Evolutionary conservation across 495 filamentous ascomycete genomes (phyloP).

Genomic region (Hypoxylon fuscum): DNA sequence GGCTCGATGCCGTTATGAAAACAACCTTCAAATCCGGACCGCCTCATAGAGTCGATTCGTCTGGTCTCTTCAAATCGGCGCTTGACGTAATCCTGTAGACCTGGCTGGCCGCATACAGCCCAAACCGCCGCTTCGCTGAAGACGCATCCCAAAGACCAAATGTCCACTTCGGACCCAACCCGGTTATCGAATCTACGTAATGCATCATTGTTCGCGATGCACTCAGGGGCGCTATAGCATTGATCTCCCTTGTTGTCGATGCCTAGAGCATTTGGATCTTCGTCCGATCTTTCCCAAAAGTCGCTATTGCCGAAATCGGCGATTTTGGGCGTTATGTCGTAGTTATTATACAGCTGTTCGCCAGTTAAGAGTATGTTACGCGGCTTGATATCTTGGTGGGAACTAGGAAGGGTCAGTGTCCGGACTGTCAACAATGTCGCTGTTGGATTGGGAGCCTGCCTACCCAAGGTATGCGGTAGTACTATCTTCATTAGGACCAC

Average conservation of each 20-base stretch:
- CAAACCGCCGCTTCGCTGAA: constrained; percentile 2
- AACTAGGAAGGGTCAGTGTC: background rate
- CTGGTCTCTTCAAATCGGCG: background rate
- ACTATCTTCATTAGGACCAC: background rate
- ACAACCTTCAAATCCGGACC: background rate
- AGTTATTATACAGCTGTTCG: background rate
- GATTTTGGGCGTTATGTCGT: background rate
- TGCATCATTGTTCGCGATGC: background rate
- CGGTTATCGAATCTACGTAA: background rate
- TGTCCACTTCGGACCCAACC: background rate
- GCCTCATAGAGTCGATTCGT: background rate
- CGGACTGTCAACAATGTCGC: background rate
- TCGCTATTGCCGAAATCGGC: constrained; percentile 1
- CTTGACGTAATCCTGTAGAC: background rate
- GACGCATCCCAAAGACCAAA: constrained; percentile 2
- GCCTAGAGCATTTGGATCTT: background rate
- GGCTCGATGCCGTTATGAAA: constrained; percentile 1
- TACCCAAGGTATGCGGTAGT: constrained; percentile 1
- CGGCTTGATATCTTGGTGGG: constrained; percentile 4
- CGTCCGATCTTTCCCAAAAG: background rate
- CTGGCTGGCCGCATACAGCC: background rate
- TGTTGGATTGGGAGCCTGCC: background rate
- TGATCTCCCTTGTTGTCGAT: background rate
- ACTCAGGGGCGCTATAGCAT: background rate
- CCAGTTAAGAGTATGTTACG: background rate